phyloP scores from a whole-genome alignment of 768 basidiomycete genomes.

The Mycena leptocephala region DNA sequence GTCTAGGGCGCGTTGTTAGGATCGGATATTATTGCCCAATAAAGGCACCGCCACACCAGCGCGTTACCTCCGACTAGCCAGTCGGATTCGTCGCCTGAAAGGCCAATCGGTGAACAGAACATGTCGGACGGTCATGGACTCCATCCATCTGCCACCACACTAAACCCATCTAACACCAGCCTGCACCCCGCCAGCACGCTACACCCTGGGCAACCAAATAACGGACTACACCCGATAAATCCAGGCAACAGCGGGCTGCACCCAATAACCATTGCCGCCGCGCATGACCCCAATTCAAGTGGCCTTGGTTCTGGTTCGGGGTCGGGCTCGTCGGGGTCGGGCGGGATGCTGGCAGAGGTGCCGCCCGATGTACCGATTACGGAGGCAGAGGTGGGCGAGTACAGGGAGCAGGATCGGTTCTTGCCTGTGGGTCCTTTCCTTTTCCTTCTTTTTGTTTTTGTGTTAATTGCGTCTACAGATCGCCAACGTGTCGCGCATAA shows the following conservation, averaged over 20 bases:
- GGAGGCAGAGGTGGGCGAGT: slow-evolving; percentile 95
- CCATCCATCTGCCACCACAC: too few species aligned
- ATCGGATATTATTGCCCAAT: background rate
- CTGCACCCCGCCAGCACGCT: too few species aligned
- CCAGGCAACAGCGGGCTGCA: too few species aligned
- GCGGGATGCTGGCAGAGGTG: background rate
- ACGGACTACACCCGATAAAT: too few species aligned
- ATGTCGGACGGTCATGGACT: slow-evolving; percentile 10
- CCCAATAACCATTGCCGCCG: slow-evolving; percentile 23
- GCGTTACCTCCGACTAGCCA: background rate
- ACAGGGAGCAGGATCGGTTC: slow-evolving; percentile 95
- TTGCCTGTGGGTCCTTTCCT: slow-evolving; percentile 76
- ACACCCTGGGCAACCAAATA: too few species aligned
- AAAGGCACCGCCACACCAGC: background rate
- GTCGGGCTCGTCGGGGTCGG: too few species aligned
- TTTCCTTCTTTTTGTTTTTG: background rate
- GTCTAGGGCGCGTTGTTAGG: background rate
- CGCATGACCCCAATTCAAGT: slow-evolving; percentile 1
- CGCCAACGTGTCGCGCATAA: slow-evolving; percentile 96
- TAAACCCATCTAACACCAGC: too few species aligned
- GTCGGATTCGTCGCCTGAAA: background rate
- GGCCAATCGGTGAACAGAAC: background rate
- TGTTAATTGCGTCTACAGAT: slow-evolving; percentile 72
- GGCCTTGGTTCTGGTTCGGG: too few species aligned
- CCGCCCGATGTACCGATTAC: slow-evolving; percentile 55